A percentile compares a stretch with the other conserved stretches of the same genome.
Evolutionary conservation across 2,329 filamentous ascomycete species (phyloP).

Genomic region (Scytalidium sp.): DNA sequence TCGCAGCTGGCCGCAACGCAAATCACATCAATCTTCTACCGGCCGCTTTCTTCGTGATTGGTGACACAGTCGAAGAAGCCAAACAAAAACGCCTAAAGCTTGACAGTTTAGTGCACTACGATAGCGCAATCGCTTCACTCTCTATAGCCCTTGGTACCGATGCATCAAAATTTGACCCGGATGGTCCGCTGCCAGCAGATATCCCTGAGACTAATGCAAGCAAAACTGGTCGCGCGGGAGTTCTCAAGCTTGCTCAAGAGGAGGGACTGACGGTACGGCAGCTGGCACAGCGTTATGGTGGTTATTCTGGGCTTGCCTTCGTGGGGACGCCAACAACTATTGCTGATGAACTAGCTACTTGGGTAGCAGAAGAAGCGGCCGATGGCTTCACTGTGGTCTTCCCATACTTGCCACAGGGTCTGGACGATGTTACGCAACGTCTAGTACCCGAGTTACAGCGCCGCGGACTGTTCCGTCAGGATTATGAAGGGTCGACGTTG

Average conservation of each 20-base stretch:
- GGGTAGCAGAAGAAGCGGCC: slow-evolving; percentile 43
- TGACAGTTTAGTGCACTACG: slow-evolving; percentile 51
- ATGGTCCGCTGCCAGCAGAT: slow-evolving; percentile 44
- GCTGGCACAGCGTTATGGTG: slow-evolving; percentile 47
- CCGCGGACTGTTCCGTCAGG: slow-evolving; percentile 46
- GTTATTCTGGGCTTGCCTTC: slow-evolving; percentile 47
- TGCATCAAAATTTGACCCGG: slow-evolving; percentile 44
- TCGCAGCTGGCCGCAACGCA: slow-evolving; percentile 40
- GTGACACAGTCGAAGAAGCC: slow-evolving; percentile 46
- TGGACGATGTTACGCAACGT: slow-evolving; percentile 44
- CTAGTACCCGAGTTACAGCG: slow-evolving; percentile 49
- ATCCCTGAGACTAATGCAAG: slow-evolving; percentile 53
- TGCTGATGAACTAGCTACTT: slow-evolving; percentile 45
- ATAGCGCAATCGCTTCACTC: slow-evolving; percentile 50
- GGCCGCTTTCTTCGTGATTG: slow-evolving; percentile 47
- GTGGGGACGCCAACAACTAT: slow-evolving; percentile 46
- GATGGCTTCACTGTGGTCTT: slow-evolving; percentile 51
- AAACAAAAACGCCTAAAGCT: slow-evolving; percentile 44
- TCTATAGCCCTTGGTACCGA: slow-evolving; percentile 46
- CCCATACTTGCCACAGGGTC: slow-evolving; percentile 47
- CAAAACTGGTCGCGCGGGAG: slow-evolving; percentile 43
- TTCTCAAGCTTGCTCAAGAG: slow-evolving; percentile 40
- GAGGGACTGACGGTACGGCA: slow-evolving; percentile 49
- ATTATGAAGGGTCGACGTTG: slow-evolving; percentile 50
- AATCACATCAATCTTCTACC: slow-evolving; percentile 50